Evolutionary conservation across 2,329 filamentous ascomycete species (phyloP).

Genomic region (Hirsutella thompsonii): DNA sequence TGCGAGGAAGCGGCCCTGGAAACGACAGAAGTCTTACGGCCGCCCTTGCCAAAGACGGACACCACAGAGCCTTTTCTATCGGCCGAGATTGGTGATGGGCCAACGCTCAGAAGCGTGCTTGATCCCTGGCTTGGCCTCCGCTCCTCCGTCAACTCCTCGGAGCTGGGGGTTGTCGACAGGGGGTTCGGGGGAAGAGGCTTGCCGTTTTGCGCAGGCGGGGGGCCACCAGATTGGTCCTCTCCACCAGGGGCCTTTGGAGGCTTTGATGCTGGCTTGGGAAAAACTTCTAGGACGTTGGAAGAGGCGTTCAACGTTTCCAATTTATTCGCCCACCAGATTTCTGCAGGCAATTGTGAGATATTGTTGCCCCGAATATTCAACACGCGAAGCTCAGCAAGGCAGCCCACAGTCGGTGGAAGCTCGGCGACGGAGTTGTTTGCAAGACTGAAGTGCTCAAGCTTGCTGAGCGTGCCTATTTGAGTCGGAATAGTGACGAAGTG

Average conservation of each 20-base stretch:
- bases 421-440: constrained; percentile 81
- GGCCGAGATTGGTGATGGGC: constrained; percentile 53
- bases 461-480: constrained; percentile 71
- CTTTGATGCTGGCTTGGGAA: constrained; percentile 74
- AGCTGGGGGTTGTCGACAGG: constrained; percentile 52
- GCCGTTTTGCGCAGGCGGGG: constrained; percentile 22
- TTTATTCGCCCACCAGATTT: constrained; percentile 91
- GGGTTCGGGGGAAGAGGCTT: constrained; percentile 26
- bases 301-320: constrained; percentile 89
- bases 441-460: constrained; percentile 84
- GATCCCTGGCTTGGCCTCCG: constrained; percentile 80
- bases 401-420: constrained; percentile 78
- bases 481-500: constrained; percentile 84
- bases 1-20: constrained; percentile 46
- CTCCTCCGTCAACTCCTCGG: constrained; percentile 59
- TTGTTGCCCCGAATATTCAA: constrained; percentile 92
- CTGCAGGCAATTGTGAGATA: constrained; percentile 72
- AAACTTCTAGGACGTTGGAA: constrained; percentile 81
- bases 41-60: constrained; percentile 65
- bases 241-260: constrained; percentile 48
- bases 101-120: constrained; percentile 60
- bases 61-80: constrained; percentile 75
- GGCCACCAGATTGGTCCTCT: constrained; percentile 15
- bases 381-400: constrained; percentile 69
- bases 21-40: constrained; percentile 74